These are phyloP conservation scores for Plectosphaerella plurivora DNA, from an alignment of 2,329 filamentous ascomycete genomes.

Conservation along the genomic window DNA sequence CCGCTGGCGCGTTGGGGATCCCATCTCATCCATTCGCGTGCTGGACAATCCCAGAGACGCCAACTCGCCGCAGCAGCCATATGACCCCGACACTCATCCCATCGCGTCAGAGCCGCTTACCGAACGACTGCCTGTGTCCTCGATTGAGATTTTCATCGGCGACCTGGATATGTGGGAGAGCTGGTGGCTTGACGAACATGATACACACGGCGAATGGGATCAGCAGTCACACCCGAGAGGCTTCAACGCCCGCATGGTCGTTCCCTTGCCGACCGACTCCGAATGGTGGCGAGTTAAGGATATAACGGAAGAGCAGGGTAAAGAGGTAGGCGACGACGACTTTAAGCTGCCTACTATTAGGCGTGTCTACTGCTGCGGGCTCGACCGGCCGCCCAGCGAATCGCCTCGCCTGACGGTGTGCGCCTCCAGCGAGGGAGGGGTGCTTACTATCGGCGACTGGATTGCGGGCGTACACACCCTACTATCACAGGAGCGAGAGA, in stretches of 20 bases:
- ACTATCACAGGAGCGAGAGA: neutral
- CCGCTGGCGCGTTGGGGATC: neutral
- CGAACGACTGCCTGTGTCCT: neutral
- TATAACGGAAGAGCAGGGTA: neutral
- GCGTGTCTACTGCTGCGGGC: conserved; percentile 1
- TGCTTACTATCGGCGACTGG: conserved; percentile 2
- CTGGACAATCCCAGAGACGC: neutral
- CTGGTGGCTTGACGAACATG: neutral
- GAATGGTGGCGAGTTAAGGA: neutral
- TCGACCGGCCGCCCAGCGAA: neutral
- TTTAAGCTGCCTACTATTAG: neutral
- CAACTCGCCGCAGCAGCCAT: conserved; percentile 1
- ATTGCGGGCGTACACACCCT: neutral
- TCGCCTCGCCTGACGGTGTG: neutral
- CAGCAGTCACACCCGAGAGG: neutral
- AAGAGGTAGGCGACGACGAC: neutral
- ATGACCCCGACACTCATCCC: neutral
- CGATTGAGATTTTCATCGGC: neutral
- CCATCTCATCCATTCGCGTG: neutral
- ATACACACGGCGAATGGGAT: neutral
- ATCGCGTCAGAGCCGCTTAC: conserved; percentile 2
- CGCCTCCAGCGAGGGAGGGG: conserved; percentile 1
- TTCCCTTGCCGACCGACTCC: neutral
- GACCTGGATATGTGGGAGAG: neutral
- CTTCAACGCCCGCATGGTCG: neutral